Conservation (phyloP, 1,139 yeast genomes). For the Protomyces macrosporus region DNA sequence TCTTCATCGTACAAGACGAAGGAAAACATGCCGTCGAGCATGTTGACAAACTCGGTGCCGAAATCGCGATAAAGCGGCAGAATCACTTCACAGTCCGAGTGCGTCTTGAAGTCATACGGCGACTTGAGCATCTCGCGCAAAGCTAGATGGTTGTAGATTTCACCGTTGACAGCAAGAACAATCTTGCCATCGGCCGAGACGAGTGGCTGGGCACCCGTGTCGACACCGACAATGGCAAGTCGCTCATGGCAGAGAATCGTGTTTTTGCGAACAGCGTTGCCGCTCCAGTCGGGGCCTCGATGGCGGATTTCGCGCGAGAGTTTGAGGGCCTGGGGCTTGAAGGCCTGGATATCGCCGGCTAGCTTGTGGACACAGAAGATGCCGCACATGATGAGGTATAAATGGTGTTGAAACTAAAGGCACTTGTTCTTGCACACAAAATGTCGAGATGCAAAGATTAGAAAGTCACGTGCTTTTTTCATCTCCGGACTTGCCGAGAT, state of each 20-base stretch:
- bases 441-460: neutral
- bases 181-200: slow-evolving; percentile 68
- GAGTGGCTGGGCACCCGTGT: slow-evolving; percentile 95
- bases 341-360: slow-evolving; percentile 70
- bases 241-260: slow-evolving; percentile 44
- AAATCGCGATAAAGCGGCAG: slow-evolving; percentile 85
- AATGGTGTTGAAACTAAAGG: neutral
- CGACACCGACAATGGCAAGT: slow-evolving; percentile 67
- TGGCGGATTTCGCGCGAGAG: slow-evolving; percentile 80
- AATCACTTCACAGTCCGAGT: slow-evolving; percentile 95
- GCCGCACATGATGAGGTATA: slow-evolving; percentile 16
- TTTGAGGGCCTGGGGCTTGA: slow-evolving; percentile 83
- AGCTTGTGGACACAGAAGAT: slow-evolving; percentile 74
- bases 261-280: slow-evolving; percentile 70
- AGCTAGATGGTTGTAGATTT: slow-evolving; percentile 92
- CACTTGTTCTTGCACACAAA: neutral
- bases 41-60: slow-evolving; percentile 82
- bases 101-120: slow-evolving; percentile 73
- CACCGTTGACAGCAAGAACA: slow-evolving; percentile 88
- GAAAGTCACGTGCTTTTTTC: no score
- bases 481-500: no score
- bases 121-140: slow-evolving; percentile 63
- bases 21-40: slow-evolving; percentile 97
- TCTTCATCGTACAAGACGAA: slow-evolving; percentile 82
- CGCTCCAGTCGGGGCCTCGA: slow-evolving; percentile 99